Percentiles rank a stretch among this genome's conserved stretches.
Evolutionary conservation across 2,329 filamentous ascomycete genomes (phyloP).

Genomic region (Xylaria polymorpha): DNA sequence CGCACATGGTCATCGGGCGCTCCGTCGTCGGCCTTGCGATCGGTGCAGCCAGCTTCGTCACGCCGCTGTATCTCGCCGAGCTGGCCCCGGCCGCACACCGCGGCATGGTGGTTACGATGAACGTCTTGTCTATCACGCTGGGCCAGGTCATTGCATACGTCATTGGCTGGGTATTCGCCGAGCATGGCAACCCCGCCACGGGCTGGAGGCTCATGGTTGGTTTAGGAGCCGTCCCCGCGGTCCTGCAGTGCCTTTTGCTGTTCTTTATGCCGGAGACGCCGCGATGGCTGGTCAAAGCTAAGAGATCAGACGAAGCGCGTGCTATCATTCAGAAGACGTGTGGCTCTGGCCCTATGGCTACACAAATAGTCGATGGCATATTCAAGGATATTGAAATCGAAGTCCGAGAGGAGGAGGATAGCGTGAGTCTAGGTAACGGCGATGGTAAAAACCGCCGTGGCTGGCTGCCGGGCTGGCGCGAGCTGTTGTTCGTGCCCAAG

Average conservation of each 20-base stretch:
- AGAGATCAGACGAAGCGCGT: constrained; percentile 70
- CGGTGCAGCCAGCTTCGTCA: constrained; percentile 82
- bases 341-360: constrained; percentile 56
- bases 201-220: constrained; percentile 96
- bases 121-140: constrained; percentile 84
- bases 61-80: constrained; percentile 90
- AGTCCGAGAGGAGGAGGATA: constrained; percentile 74
- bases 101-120: constrained; percentile 83
- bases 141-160: constrained; percentile 92
- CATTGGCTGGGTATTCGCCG: constrained; percentile 79
- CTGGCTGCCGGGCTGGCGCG: constrained; percentile 62
- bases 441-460: constrained; percentile 45
- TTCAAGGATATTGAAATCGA: constrained; percentile 79
- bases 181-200: constrained; percentile 60
- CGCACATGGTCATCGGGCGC: constrained; percentile 74
- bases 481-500: constrained; percentile 67
- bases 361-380: constrained; percentile 66
- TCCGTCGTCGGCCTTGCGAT: constrained; percentile 78
- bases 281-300: constrained; percentile 82
- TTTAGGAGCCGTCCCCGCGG: constrained; percentile 80
- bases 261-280: constrained; percentile 87
- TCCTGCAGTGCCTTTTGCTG: constrained; percentile 75
- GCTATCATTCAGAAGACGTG: constrained; percentile 70
- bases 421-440: constrained; percentile 54
- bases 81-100: constrained; percentile 80